Base-by-base conservation (phyloP, 805 yeast species). In the Pichia thaimueangensis region DNA sequence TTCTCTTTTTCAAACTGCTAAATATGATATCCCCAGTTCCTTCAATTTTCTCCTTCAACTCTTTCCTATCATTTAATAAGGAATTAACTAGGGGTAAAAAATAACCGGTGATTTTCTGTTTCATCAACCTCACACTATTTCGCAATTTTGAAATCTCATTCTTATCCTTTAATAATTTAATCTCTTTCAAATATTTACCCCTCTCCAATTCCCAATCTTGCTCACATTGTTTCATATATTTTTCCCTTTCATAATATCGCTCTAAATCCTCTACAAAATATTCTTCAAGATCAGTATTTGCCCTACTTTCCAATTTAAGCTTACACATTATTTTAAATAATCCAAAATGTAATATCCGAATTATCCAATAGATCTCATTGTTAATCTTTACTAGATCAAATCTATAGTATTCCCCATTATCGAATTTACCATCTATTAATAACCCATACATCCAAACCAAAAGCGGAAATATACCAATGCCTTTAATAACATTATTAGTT, bases 261-360 rank as follows among this genome's bases (percentile, higher is more conserved):
- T 37, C 20, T n/a, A 47, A 35, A 34, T 45, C 48, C 5, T 45
- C 41, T 12, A 47, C 13, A 20, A 47, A 32, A 32, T 37, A 32
- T 11, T 37, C 37, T 24, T 47, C 43, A 15, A 47, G 20, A 12
- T 42, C 44, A 13, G 45, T 23, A 7, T n/a, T 12, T 4, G 22
- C 17, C 5, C 17, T 11, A 22, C 25, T 35, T 11, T 6, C 19
- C 22, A 45, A 8, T 13, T 28, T 19, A 5, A 47, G 10, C 5
- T 33, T 37, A 6, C 39, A n/a, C 3, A 47, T 11, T 5, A 27
- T 23, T 33, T 45, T 47, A 17, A 32, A 42, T 4, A 47, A 33
- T 6, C 48, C 51, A 15, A 29, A 22, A 33, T 47, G 43, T n/a
- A 33, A 28, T 1, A 37, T 3, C 16, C 35, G 39, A 5, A 39